These are phyloP conservation scores for Metschnikowia hibisci DNA, from an alignment of 805 yeast genomes.

Conservation along the genomic window DNA sequence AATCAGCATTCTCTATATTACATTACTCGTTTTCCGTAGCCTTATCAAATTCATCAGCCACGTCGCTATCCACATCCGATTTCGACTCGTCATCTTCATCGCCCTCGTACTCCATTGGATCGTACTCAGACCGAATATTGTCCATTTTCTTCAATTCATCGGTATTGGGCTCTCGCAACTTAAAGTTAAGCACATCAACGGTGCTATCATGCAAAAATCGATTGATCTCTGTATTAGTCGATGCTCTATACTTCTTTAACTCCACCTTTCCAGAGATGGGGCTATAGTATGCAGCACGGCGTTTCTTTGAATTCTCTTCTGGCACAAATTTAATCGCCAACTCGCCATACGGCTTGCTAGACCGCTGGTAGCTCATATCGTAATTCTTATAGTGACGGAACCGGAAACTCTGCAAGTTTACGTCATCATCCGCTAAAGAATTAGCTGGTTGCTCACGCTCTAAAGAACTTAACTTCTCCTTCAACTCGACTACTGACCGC, in stretches of 20 bases:
- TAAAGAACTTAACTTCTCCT: conserved; percentile 33
- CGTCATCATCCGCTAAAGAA: conserved; percentile 44
- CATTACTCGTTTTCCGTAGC: conserved; percentile 21
- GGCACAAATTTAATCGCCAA: conserved; percentile 57
- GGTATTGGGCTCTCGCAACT: conserved; percentile 68
- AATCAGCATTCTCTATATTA: neutral
- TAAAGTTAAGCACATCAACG: conserved; percentile 57
- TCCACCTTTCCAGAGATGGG: conserved; percentile 77
- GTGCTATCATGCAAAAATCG: conserved; percentile 54
- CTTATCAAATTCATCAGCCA: conserved; percentile 12
- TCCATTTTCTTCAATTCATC: conserved; percentile 68
- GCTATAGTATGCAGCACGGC: conserved; percentile 63
- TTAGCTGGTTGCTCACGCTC: conserved; percentile 41
- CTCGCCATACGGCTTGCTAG: conserved; percentile 53
- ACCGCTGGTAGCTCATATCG: conserved; percentile 58
- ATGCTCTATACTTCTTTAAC: conserved; percentile 80
- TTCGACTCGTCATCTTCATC: conserved; percentile 48
- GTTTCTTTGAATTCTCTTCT: conserved; percentile 36
- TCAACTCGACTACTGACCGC: conserved; percentile 22
- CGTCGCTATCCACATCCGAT: conserved; percentile 23
- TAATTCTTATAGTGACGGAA: conserved; percentile 73
- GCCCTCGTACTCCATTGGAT: conserved; percentile 73
- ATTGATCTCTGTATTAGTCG: conserved; percentile 48
- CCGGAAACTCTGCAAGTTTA: conserved; percentile 40
- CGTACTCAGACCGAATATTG: conserved; percentile 60